These are phyloP conservation scores for Diphasiastrum complanatum DNA, from an alignment of 83 land plant genomes.

Conservation along the genomic window DNA sequence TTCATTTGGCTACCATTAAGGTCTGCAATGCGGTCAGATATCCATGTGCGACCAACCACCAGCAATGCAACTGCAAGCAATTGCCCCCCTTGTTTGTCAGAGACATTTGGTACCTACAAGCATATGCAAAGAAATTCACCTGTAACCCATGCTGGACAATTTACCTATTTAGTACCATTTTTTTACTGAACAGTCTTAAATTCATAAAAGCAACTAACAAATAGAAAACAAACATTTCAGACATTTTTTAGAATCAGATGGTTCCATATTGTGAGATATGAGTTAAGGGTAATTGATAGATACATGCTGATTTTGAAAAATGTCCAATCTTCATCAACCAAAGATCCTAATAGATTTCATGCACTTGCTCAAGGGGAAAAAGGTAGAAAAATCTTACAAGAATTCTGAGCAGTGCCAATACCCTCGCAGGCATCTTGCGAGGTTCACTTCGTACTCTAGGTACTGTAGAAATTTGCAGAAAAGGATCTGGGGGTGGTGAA, in stretches of 20 bases:
- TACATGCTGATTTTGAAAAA: too few species aligned
- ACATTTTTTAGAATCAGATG: too few species aligned
- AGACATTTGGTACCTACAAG: conserved; percentile 69
- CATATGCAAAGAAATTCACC: not conserved
- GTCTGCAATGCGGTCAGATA: conserved; percentile 95
- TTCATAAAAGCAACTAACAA: too few species aligned
- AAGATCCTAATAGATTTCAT: too few species aligned
- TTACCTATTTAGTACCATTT: too few species aligned
- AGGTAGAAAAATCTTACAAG: conserved; percentile 58
- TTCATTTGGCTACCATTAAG: conserved; percentile 96
- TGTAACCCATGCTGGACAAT: not conserved
- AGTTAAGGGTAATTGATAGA: too few species aligned
- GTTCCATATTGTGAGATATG: too few species aligned
- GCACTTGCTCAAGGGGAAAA: too few species aligned
- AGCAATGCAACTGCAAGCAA: conserved; percentile 84
- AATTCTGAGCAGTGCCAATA: conserved; percentile 62
- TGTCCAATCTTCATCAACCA: too few species aligned
- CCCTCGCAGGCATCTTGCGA: conserved; percentile 55
- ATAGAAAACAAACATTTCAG: too few species aligned
- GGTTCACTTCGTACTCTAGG: conserved; percentile 52
- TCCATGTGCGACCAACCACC: conserved; percentile 84
- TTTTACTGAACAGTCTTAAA: too few species aligned
- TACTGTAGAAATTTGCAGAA: conserved; percentile 40
- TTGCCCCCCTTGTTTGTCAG: conserved; percentile 89
- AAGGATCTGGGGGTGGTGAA: conserved; percentile 46